phyloP scores from a whole-genome alignment of 768 basidiomycete genomes.

The Xerocomus brunneocitrinus region DNA sequence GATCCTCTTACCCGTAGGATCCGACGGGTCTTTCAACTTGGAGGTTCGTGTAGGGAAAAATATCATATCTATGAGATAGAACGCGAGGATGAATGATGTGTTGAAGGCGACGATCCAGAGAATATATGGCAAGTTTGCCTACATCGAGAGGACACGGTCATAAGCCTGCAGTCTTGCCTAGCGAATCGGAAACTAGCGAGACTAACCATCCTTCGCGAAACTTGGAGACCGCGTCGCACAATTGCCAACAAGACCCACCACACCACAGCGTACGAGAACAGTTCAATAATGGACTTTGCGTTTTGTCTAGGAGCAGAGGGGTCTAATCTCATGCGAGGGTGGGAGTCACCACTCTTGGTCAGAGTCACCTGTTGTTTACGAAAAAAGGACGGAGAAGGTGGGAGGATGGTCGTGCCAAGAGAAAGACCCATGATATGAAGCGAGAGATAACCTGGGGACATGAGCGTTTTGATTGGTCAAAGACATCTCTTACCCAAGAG shows the following conservation, averaged over 20 bases:
- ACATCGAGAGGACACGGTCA: not conserved
- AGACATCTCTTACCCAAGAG: conserved; percentile 50
- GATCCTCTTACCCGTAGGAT: conserved; percentile 24
- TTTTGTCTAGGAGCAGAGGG: conserved; percentile 46
- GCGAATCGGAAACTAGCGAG: not conserved
- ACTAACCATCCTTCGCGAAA: conserved; percentile 64
- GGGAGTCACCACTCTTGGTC: conserved; percentile 3
- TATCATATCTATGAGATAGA: conserved; percentile 68
- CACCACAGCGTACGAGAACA: conserved; percentile 68
- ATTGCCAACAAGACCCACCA: conserved; percentile 69
- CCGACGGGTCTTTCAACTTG: conserved; percentile 20
- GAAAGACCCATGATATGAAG: conserved; percentile 85
- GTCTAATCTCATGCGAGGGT: conserved; percentile 7
- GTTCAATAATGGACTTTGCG: conserved; percentile 71
- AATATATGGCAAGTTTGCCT: conserved; percentile 89
- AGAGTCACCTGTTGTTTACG: conserved; percentile 41
- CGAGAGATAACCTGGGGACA: conserved; percentile 70
- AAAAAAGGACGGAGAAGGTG: conserved; percentile 72
- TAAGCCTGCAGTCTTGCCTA: not conserved
- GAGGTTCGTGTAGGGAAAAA: conserved; percentile 52
- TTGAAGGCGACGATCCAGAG: conserved; percentile 90
- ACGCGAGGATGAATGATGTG: conserved; percentile 75
- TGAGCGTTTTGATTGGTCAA: conserved; percentile 1
- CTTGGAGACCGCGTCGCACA: conserved; percentile 31
- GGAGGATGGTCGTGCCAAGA: conserved; percentile 74